Percentiles rank a stretch among this genome's conserved stretches.
phyloP scores from a whole-genome alignment of 345 rosid genomes.

The Citrus trifoliata region DNA sequence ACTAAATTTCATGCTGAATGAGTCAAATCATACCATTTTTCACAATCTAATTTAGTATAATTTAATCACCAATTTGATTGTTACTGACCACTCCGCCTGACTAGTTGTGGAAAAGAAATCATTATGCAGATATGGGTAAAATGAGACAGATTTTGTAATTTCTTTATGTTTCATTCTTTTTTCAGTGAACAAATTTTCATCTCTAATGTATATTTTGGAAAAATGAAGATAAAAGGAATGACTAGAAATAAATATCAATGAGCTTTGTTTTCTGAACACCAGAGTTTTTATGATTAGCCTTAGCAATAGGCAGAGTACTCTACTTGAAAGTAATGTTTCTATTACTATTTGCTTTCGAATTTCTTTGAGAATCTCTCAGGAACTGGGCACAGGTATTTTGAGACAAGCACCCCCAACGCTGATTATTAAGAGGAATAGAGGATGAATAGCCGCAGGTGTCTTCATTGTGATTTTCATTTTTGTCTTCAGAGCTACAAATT shows the following conservation, averaged over 20 bases:
- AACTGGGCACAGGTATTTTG: too few species aligned
- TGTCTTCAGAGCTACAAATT: conserved; percentile 32
- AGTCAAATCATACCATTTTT: background rate
- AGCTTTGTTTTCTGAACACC: background rate
- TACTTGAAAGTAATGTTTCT: background rate
- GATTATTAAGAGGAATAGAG: background rate
- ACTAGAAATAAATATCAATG: conserved; percentile 1
- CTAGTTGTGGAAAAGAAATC: background rate
- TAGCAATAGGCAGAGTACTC: background rate
- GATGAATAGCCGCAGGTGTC: conserved; percentile 18
- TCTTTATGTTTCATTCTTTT: background rate
- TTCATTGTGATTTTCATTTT: conserved; percentile 5
- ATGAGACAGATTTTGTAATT: background rate
- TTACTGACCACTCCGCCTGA: background rate
- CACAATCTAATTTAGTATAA: background rate
- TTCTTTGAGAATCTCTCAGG: background rate
- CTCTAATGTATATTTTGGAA: conserved; percentile 5
- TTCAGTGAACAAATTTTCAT: conserved; percentile 1
- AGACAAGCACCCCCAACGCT: background rate
- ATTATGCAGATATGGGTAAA: background rate
- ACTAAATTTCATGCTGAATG: background rate
- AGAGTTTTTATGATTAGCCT: background rate
- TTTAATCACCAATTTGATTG: background rate
- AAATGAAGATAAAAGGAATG: background rate
- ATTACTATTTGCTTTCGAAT: background rate